phyloP scores from a whole-genome alignment of 495 filamentous ascomycete species.

The Podospora sp. region DNA sequence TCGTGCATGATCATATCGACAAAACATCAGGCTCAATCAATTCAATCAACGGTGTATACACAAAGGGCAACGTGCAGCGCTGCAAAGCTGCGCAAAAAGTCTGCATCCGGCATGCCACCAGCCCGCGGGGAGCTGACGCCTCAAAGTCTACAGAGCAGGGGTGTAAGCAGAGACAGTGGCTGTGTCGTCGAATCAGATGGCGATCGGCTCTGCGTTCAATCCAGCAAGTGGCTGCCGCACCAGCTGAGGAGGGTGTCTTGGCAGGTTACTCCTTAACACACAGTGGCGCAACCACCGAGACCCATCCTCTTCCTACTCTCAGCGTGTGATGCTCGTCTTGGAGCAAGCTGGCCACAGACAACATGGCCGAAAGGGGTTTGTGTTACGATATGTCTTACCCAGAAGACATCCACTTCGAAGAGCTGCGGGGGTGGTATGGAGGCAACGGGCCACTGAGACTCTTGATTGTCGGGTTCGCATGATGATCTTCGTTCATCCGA shows the following conservation, averaged over 20 bases:
- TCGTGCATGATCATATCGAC: background rate
- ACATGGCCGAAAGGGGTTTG: background rate
- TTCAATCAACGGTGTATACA: background rate
- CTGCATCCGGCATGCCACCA: background rate
- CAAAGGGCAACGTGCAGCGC: background rate
- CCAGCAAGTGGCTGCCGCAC: background rate
- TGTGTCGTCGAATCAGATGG: conserved; percentile 16
- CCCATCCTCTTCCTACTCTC: background rate
- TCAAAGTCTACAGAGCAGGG: background rate
- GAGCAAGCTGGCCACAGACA: background rate
- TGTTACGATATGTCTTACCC: background rate
- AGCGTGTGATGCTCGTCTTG: conserved; percentile 5
- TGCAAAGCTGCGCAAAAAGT: background rate
- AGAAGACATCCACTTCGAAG: background rate
- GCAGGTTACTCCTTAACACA: conserved; percentile 6
- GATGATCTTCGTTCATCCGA: conserved; percentile 20
- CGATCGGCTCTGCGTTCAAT: background rate
- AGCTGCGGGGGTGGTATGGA: background rate
- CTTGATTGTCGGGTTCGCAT: conserved; percentile 3
- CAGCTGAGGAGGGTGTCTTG: background rate
- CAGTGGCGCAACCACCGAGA: background rate
- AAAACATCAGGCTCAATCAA: conserved; percentile 13
- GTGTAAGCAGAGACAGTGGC: conserved; percentile 15
- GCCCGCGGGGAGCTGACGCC: background rate
- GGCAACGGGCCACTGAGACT: conserved; percentile 1